Percentiles rank a stretch among this genome's conserved stretches.
phyloP scores from a whole-genome alignment of 352 stramenopile species.

The Pythium scleroteichum region DNA sequence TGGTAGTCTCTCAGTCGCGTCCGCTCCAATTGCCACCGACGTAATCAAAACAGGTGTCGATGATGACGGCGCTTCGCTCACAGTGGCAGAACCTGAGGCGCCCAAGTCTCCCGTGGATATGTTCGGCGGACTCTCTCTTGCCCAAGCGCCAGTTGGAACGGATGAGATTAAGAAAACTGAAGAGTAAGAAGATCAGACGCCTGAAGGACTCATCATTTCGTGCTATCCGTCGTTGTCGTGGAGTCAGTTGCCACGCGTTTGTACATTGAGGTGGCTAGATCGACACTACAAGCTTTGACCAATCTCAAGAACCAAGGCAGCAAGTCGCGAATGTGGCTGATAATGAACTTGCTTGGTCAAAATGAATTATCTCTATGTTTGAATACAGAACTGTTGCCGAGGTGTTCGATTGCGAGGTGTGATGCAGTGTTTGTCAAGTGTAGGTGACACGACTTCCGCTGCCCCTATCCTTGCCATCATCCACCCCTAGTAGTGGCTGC shows the following conservation, averaged over 20 bases:
- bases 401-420: not conserved
- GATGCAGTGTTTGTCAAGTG: slow-evolving; percentile 11
- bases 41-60: not conserved
- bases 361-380: slow-evolving; percentile 21
- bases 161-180: not conserved
- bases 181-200: not conserved
- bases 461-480: slow-evolving; percentile 4
- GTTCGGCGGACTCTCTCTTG: slow-evolving; percentile 21
- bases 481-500: slow-evolving; percentile 18
- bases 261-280: not conserved
- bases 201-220: not conserved
- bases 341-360: slow-evolving; percentile 2
- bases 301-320: no score
- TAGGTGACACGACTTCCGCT: slow-evolving; percentile 1
- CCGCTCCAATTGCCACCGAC: not conserved
- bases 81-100: no score
- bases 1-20: slow-evolving; percentile 16
- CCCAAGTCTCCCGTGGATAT: slow-evolving; percentile 10
- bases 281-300: not conserved
- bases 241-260: not conserved
- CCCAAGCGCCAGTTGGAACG: not conserved
- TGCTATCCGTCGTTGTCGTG: not conserved
- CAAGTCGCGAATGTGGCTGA: not conserved
- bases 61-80: not conserved
- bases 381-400: slow-evolving; percentile 15